Conservation (phyloP, 768 basidiomycete species). For the Leccinellum rugosiceps region DNA sequence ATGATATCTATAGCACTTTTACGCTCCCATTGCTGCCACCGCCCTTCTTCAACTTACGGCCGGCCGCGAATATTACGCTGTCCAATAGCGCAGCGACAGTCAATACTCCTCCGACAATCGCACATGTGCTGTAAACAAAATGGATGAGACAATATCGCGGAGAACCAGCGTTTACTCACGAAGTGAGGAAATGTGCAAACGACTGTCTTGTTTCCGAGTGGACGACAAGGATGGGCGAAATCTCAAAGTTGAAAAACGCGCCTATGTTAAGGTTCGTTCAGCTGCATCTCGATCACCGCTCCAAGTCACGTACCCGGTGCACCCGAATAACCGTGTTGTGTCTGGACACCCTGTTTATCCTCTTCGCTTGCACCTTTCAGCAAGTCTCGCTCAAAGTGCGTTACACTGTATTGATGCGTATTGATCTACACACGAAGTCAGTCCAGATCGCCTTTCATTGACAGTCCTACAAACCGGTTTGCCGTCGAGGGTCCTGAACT, state of each 20-base stretch:
- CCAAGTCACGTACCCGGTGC: conserved; percentile 51
- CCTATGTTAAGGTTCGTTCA: conserved; percentile 37
- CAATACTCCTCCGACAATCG: conserved; percentile 95
- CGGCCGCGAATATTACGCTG: conserved; percentile 80
- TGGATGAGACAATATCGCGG: background rate
- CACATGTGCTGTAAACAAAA: conserved; percentile 68
- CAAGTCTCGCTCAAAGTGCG: conserved; percentile 94
- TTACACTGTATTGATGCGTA: conserved; percentile 93
- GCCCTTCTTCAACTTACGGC: conserved; percentile 68
- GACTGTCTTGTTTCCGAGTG: conserved; percentile 90
- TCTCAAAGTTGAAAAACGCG: conserved; percentile 92
- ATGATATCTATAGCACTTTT: conserved; percentile 31
- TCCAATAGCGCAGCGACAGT: conserved; percentile 92
- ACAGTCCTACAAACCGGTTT: conserved; percentile 46
- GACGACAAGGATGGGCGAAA: conserved; percentile 92
- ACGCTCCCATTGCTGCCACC: conserved; percentile 27
- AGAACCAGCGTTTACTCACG: conserved; percentile 51
- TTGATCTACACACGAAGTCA: conserved; percentile 50
- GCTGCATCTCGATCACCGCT: background rate
- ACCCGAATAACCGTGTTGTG: conserved; percentile 72
- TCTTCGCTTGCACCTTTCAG: conserved; percentile 56
- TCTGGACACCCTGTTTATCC: conserved; percentile 59
- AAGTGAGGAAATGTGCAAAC: conserved; percentile 97
- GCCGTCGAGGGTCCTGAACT: conserved; percentile 81
- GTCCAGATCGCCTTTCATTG: background rate